Percentiles rank a stretch among this genome's conserved stretches.
Evolutionary conservation across 2,329 filamentous ascomycete genomes (phyloP).

Genomic region (Fusarium mundagurra): DNA sequence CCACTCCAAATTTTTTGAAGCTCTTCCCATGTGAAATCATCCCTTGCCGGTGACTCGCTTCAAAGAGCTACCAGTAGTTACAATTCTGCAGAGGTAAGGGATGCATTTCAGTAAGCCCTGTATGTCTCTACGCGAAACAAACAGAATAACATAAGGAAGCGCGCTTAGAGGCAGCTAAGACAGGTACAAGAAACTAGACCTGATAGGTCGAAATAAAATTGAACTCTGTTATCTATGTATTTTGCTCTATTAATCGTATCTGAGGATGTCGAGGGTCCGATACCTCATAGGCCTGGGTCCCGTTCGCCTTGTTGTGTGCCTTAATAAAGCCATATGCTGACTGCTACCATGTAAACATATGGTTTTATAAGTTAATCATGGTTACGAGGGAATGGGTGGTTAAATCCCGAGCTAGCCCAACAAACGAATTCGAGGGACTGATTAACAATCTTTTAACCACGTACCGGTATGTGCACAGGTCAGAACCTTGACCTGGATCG

Average conservation of each 20-base stretch:
- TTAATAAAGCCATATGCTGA: not conserved
- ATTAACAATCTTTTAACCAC: constrained; percentile 17
- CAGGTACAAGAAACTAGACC: not conserved
- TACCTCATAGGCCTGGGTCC: not conserved
- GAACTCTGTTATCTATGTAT: not conserved
- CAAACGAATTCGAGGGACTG: not conserved
- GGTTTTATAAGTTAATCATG: not conserved
- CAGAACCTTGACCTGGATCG: constrained; percentile 28
- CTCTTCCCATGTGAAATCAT: not conserved
- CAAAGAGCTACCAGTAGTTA: not conserved
- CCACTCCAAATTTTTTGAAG: not conserved
- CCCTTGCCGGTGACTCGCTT: not conserved
- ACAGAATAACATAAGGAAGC: not conserved
- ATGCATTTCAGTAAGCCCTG: not conserved
- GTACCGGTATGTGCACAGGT: not conserved
- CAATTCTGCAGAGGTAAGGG: not conserved
- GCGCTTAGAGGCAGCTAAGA: constrained; percentile 1
- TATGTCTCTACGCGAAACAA: constrained; percentile 29
- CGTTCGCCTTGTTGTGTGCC: not conserved
- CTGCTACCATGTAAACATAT: not conserved
- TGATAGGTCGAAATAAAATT: not conserved
- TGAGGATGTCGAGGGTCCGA: not conserved
- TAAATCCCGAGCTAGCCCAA: not conserved
- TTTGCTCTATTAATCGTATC: not conserved
- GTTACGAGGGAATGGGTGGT: not conserved